Conservation (phyloP, 1,284 basidiomycete genomes). For the Mrakiaceae sp. region DNA sequence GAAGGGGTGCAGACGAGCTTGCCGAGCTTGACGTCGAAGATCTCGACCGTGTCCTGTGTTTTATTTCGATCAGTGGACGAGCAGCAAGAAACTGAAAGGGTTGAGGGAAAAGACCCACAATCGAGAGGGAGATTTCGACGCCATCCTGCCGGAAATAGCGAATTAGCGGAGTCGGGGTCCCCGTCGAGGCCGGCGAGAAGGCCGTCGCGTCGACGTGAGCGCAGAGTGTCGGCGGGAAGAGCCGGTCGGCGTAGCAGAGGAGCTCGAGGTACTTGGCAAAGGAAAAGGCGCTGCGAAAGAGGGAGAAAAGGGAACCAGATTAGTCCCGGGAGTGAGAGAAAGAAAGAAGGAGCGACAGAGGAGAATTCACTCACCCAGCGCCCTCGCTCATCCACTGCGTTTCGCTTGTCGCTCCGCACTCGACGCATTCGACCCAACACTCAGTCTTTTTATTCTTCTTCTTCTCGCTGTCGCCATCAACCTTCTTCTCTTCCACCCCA, state of each 20-base stretch:
- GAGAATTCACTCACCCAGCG: constrained; percentile 1
- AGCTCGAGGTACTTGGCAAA: constrained; percentile 15
- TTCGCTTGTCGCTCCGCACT: constrained; percentile 1
- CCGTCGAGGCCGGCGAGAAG: not conserved
- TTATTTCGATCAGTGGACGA: too few species aligned
- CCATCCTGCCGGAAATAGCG: not conserved
- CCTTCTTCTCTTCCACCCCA: not conserved
- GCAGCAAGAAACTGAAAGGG: too few species aligned
- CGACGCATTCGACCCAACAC: constrained; percentile 3
- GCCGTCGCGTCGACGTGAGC: not conserved
- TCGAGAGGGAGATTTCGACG: not conserved
- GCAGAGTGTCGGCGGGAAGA: not conserved
- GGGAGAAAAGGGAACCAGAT: not conserved
- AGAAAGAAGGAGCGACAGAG: not conserved
- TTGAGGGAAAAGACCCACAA: not conserved
- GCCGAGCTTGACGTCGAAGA: constrained; percentile 7
- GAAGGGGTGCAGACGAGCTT: not conserved
- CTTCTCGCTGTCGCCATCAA: not conserved
- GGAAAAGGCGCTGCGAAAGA: not conserved
- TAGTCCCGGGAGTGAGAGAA: not conserved
- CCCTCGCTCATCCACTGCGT: constrained; percentile 6
- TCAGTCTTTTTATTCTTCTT: not conserved
- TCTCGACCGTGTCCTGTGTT: not conserved
- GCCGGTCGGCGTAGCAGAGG: constrained; percentile 6
- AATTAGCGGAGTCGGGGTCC: not conserved